phyloP scores from a whole-genome alignment of 1,139 yeast species.

The Candida dubliniensis region DNA sequence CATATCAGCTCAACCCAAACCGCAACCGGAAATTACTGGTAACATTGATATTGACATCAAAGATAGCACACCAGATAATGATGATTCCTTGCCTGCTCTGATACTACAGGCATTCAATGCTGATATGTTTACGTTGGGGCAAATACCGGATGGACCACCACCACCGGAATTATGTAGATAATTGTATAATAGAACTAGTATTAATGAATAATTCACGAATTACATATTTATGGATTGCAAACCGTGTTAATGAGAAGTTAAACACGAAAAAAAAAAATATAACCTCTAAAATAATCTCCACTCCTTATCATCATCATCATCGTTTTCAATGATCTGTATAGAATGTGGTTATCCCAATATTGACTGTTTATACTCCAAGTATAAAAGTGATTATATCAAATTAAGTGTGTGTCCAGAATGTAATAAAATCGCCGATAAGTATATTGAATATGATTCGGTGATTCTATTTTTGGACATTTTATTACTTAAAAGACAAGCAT shows the following conservation, averaged over 20 bases:
- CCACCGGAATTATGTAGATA: slow-evolving; percentile 41
- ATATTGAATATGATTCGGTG: slow-evolving; percentile 87
- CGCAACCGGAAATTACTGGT: background rate
- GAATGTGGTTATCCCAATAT: slow-evolving; percentile 72
- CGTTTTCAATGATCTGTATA: slow-evolving; percentile 71
- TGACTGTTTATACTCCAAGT: slow-evolving; percentile 63
- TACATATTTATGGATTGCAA: no score
- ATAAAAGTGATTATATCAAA: slow-evolving; percentile 77
- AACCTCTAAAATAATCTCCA: slow-evolving; percentile 1
- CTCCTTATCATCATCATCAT: background rate
- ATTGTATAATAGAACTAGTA: background rate
- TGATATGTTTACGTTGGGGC: slow-evolving; percentile 56
- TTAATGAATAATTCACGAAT: background rate
- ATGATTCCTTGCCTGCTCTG: slow-evolving; percentile 37
- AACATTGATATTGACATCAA: background rate
- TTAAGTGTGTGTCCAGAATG: slow-evolving; percentile 78
- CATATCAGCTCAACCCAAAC: slow-evolving; percentile 5
- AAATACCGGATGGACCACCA: slow-evolving; percentile 79
- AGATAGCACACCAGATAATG: slow-evolving; percentile 16
- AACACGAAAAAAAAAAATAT: background rate
- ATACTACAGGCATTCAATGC: slow-evolving; percentile 54
- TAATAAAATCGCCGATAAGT: slow-evolving; percentile 77
- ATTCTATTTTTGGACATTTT: slow-evolving; percentile 79
- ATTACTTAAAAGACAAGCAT: slow-evolving; percentile 84
- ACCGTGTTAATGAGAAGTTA: background rate